Evolutionary conservation across 768 basidiomycete species (phyloP).

Genomic region (Suillus subluteus): DNA sequence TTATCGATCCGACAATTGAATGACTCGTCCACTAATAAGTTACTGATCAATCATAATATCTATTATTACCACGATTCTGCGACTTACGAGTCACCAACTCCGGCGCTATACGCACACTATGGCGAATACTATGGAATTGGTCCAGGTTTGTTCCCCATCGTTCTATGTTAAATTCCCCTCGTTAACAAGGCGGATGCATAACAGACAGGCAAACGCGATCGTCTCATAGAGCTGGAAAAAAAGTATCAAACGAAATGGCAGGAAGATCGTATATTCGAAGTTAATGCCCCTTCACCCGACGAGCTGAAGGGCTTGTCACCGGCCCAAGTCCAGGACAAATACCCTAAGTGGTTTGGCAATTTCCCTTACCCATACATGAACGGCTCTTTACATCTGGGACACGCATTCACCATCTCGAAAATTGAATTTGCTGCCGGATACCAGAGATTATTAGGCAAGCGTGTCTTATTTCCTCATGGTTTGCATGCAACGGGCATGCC

Average conservation of each 20-base stretch:
- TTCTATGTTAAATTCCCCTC: background rate
- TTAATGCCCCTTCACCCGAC: slow-evolving; percentile 73
- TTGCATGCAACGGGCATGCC: slow-evolving; percentile 99
- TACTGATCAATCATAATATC: slow-evolving; percentile 21
- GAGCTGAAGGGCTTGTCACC: slow-evolving; percentile 66
- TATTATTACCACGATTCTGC: slow-evolving; percentile 19
- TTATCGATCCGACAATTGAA: too few species aligned
- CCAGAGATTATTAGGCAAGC: slow-evolving; percentile 92
- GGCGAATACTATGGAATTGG: slow-evolving; percentile 68
- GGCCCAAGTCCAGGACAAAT: slow-evolving; percentile 69
- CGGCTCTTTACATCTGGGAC: slow-evolving; percentile 94
- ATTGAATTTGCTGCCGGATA: slow-evolving; percentile 97
- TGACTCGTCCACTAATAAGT: background rate
- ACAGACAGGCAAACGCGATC: slow-evolving; percentile 94
- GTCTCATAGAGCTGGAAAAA: slow-evolving; percentile 79
- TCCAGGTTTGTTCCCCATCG: slow-evolving; percentile 46
- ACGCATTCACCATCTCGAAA: slow-evolving; percentile 98
- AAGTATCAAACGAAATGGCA: slow-evolving; percentile 86
- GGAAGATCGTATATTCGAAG: slow-evolving; percentile 78
- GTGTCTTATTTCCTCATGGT: slow-evolving; percentile 95
- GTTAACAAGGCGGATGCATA: slow-evolving; percentile 13
- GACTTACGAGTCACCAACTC: slow-evolving; percentile 26
- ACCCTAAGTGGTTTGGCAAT: slow-evolving; percentile 97
- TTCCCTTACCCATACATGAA: slow-evolving; percentile 99
- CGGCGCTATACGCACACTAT: slow-evolving; percentile 44